Base-by-base conservation (phyloP, 208 protist genomes). In the Trypanosoma rangeli region DNA sequence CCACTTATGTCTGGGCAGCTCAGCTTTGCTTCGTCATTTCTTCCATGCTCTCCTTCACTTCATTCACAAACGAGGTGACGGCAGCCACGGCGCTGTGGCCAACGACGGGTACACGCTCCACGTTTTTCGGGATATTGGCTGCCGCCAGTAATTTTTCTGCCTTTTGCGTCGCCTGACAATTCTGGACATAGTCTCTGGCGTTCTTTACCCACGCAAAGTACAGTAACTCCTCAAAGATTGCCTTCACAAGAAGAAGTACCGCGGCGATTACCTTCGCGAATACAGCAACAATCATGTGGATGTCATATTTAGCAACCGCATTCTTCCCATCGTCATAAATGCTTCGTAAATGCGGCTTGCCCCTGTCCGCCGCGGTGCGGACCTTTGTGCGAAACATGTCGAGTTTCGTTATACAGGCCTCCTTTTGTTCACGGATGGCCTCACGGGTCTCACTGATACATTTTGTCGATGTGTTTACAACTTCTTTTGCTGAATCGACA, bases 81-180 rank as follows among this genome's bases (percentile, higher is more conserved):
- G 83, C 70, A 57, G 77, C 62, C 18, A 73, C 67, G 5, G 73
- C 53, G 56, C 76, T 73, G 29, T 10, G 37, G 5, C 82, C 81
- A 0, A 87, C 74, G 5, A 82, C 35, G 0, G 85, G 84, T 9
- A 89, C 58, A 50, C 56, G 56, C 37, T 75, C 35, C 16, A 78
- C 44, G 20, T 35, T 64, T 3, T 24, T 0, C 12, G 57, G 13
- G 9, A 64, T 8, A 44, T 64, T 33, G 3, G 29, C 31, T 10
- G 13, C 54, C 9, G 39, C 58, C 1, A 63, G 42, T 10, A 31
- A 39, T 15, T 22, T 10, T 20, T 16, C 3, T 5, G 42, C 42
- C 26, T 62, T 59, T 26, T 59, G 33, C 2, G n/a, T 35, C 29
- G 54, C 49, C 24, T 53, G 53, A 0, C 66, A 64, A 1, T 56